These are phyloP conservation scores for Coffea humblotiana DNA, from an alignment of 305 asterid genomes.

Conservation along the genomic window DNA sequence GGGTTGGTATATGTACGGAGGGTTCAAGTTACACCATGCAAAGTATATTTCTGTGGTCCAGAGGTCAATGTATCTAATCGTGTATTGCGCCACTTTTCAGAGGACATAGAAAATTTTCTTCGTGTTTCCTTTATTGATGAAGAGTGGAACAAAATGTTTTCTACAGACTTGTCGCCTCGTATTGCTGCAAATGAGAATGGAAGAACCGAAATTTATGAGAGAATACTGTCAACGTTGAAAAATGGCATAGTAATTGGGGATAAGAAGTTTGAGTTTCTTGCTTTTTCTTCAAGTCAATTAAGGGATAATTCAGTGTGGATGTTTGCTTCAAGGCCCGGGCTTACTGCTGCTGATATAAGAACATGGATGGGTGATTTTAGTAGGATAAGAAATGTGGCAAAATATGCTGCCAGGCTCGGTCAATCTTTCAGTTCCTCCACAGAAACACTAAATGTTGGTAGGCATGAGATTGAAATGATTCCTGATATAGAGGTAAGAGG, in stretches of 20 bases:
- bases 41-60: slow-evolving; percentile 80
- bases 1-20: slow-evolving; percentile 81
- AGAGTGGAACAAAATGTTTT: slow-evolving; percentile 74
- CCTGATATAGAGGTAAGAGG: slow-evolving; percentile 39
- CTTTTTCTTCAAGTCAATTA: slow-evolving; percentile 89
- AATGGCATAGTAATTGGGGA: slow-evolving; percentile 71
- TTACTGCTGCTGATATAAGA: slow-evolving; percentile 59
- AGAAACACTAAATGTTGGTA: slow-evolving; percentile 62
- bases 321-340: slow-evolving; percentile 63
- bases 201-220: slow-evolving; percentile 56
- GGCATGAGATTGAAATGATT: slow-evolving; percentile 50
- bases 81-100: slow-evolving; percentile 57
- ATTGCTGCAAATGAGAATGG: slow-evolving; percentile 29
- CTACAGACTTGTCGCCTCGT: slow-evolving; percentile 63
- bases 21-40: slow-evolving; percentile 84
- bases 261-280: slow-evolving; percentile 77
- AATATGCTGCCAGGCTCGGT: slow-evolving; percentile 93
- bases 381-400: slow-evolving; percentile 71
- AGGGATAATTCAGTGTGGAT: slow-evolving; percentile 90
- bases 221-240: slow-evolving; percentile 58
- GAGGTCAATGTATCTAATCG: slow-evolving; percentile 85
- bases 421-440: slow-evolving; percentile 91
- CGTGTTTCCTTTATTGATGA: slow-evolving; percentile 94
- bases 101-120: slow-evolving; percentile 66
- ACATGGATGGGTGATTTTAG: slow-evolving; percentile 85